These are phyloP conservation scores for Tetramitus jugosus DNA, from an alignment of 208 protist species.

Conservation along the genomic window DNA sequence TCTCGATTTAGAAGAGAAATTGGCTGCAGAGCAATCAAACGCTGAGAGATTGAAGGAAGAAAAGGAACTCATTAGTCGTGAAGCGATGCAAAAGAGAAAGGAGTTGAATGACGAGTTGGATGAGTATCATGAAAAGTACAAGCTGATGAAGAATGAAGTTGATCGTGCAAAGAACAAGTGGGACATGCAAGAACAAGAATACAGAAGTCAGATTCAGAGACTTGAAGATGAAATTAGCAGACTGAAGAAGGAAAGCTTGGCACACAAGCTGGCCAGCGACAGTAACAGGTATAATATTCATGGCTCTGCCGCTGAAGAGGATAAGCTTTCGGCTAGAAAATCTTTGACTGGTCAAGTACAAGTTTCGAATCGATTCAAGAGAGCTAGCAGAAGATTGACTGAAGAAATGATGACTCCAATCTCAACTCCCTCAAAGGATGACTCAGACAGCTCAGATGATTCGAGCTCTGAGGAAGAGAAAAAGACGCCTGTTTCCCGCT, in stretches of 20 bases:
- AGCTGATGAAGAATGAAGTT: background rate
- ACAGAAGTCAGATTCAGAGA: background rate
- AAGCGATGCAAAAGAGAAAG: background rate
- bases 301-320: no score
- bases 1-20: background rate
- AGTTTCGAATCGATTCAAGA: no score
- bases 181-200: background rate
- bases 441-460: no score
- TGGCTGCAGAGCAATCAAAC: background rate
- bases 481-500: background rate
- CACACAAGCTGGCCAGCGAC: no score
- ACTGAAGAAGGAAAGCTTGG: background rate
- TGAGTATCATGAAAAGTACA: background rate
- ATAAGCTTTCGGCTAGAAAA: no score
- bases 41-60: background rate
- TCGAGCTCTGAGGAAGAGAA: no score
- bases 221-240: background rate
- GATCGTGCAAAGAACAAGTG: background rate
- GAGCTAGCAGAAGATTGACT: no score
- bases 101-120: background rate
- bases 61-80: background rate
- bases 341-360: no score
- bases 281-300: no score
- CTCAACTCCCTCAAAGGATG: no score
- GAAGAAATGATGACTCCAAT: no score